These are phyloP conservation scores for Kodamaea hsintzibuensis DNA, from an alignment of 805 yeast genomes.

Conservation along the genomic window DNA sequence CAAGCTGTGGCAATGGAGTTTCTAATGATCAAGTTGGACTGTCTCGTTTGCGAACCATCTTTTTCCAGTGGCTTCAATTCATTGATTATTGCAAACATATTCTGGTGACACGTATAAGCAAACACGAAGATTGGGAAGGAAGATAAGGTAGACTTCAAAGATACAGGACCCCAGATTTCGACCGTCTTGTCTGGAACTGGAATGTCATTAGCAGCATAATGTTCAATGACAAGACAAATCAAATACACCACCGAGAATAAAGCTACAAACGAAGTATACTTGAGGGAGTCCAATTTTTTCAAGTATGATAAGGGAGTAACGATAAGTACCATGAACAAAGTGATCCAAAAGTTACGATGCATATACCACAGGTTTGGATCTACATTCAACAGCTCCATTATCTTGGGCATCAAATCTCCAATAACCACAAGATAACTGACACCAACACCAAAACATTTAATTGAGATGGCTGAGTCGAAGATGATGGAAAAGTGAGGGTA, in stretches of 20 bases:
- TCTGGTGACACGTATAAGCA: constrained; percentile 83
- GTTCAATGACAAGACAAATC: constrained; percentile 53
- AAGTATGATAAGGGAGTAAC: constrained; percentile 66
- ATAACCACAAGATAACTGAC: constrained; percentile 69
- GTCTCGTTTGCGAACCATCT: constrained; percentile 43
- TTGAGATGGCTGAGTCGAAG: constrained; percentile 73
- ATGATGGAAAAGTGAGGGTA: constrained; percentile 68
- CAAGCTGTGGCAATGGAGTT: constrained; percentile 60
- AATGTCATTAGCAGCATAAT: constrained; percentile 38
- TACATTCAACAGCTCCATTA: constrained; percentile 41
- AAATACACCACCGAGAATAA: constrained; percentile 65
- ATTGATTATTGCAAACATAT: constrained; percentile 72
- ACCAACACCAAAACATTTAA: constrained; percentile 80
- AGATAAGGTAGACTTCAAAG: constrained; percentile 44
- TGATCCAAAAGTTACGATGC: constrained; percentile 54
- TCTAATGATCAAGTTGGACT: constrained; percentile 49
- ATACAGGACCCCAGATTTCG: constrained; percentile 42
- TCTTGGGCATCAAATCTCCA: constrained; percentile 74
- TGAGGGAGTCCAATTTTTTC: constrained; percentile 65
- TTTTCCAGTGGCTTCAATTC: constrained; percentile 50
- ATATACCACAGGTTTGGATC: constrained; percentile 21
- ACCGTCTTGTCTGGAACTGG: constrained; percentile 18
- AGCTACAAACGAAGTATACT: constrained; percentile 70
- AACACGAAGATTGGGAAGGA: constrained; percentile 75
- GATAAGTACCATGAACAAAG: constrained; percentile 49